Percentiles rank a stretch among this genome's conserved stretches.
These are phyloP conservation scores for Syncephalastrum contaminatum DNA, from an alignment of 371 early-diverging fungal species.

Conservation along the genomic window DNA sequence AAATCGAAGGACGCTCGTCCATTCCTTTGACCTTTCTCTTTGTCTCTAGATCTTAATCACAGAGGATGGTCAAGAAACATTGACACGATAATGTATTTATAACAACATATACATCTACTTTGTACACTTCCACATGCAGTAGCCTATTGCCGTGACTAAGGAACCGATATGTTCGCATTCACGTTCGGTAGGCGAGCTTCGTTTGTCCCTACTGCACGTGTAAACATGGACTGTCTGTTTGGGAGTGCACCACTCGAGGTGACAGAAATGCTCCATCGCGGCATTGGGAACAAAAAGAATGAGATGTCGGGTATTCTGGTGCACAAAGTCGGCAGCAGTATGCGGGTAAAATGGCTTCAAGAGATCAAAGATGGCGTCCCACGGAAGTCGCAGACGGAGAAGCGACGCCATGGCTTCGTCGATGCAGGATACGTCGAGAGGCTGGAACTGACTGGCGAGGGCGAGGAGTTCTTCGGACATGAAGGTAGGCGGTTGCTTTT, in stretches of 20 bases:
- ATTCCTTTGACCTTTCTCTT: too few species aligned
- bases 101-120: slow-evolving; percentile 6
- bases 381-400: slow-evolving; percentile 27
- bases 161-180: slow-evolving; percentile 7
- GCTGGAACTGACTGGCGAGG: slow-evolving; percentile 8
- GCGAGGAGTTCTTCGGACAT: slow-evolving; percentile 11
- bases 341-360: slow-evolving; percentile 30
- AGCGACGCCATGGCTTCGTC: slow-evolving; percentile 18
- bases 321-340: slow-evolving; percentile 28
- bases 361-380: slow-evolving; percentile 32
- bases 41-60: too few species aligned
- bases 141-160: slow-evolving; percentile 27
- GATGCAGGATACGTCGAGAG: slow-evolving; percentile 8
- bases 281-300: slow-evolving; percentile 34
- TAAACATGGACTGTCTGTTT: slow-evolving; percentile 2
- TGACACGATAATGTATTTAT: slow-evolving; percentile 1
- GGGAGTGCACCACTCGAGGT: slow-evolving; percentile 13
- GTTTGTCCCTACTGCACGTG: slow-evolving; percentile 12
- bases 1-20: too few species aligned
- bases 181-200: background rate
- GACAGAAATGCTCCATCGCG: slow-evolving; percentile 26
- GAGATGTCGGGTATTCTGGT: slow-evolving; percentile 22
- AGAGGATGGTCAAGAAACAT: background rate
- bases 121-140: slow-evolving; percentile 36
- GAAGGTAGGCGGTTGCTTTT: slow-evolving; percentile 6